Percentiles rank a stretch among this genome's conserved stretches.
phyloP scores from a whole-genome alignment of 495 filamentous ascomycete species.

The Astrothelium macrocarpum region DNA sequence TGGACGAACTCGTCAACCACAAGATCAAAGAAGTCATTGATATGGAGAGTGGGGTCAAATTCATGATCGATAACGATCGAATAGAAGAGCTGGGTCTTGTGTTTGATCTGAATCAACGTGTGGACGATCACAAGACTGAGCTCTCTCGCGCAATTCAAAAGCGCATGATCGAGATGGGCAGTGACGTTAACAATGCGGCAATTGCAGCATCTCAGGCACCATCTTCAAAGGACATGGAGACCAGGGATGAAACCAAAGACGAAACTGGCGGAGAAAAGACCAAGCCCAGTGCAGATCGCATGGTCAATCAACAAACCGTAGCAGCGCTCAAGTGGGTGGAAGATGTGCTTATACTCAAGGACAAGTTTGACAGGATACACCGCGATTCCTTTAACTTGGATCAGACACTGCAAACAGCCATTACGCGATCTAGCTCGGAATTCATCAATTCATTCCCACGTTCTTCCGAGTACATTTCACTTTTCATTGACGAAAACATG shows the following conservation, averaged over 20 bases:
- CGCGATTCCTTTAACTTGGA: conserved; percentile 59
- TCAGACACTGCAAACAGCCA: conserved; percentile 64
- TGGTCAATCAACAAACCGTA: conserved; percentile 55
- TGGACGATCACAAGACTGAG: conserved; percentile 64
- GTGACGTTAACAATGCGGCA: conserved; percentile 66
- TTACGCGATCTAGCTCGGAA: conserved; percentile 74
- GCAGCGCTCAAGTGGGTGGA: conserved; percentile 94
- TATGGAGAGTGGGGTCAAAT: conserved; percentile 73
- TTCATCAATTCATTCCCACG: conserved; percentile 83
- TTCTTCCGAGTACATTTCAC: conserved; percentile 82
- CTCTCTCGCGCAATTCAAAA: conserved; percentile 60
- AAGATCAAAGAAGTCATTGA: conserved; percentile 74
- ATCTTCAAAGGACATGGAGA: conserved; percentile 12
- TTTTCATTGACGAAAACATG: conserved; percentile 95
- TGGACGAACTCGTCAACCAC: conserved; percentile 64
- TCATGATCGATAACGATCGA: conserved; percentile 88
- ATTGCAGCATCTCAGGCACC: conserved; percentile 28
- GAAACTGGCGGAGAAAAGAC: conserved; percentile 25
- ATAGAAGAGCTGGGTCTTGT: conserved; percentile 64
- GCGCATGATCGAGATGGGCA: conserved; percentile 70
- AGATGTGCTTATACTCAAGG: conserved; percentile 77
- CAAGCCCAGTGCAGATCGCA: conserved; percentile 29
- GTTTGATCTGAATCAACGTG: conserved; percentile 64
- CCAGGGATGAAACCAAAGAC: conserved; percentile 24
- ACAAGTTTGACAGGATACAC: conserved; percentile 80